Percentiles rank a stretch among this genome's conserved stretches.
phyloP scores from a whole-genome alignment of 805 yeast species.

The Candida chauliodis region DNA sequence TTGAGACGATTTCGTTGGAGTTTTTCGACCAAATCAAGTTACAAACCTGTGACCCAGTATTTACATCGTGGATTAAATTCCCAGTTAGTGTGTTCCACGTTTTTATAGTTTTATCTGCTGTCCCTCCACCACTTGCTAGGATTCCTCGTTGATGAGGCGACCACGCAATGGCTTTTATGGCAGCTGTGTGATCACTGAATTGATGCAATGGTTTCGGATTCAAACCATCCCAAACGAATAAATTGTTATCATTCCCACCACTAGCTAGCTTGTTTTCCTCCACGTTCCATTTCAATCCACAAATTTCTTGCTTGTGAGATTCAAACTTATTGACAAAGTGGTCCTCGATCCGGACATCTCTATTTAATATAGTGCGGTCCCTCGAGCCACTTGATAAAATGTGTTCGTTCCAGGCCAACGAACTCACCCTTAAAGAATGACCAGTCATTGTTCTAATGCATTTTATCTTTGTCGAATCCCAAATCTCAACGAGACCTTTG shows the following conservation, averaged over 20 bases:
- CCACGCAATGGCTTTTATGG: conserved; percentile 97
- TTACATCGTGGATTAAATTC: conserved; percentile 67
- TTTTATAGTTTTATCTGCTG: conserved; percentile 85
- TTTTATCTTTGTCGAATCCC: conserved; percentile 83
- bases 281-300: conserved; percentile 92
- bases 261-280: conserved; percentile 90
- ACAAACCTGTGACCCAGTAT: conserved; percentile 96
- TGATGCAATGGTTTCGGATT: conserved; percentile 64
- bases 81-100: conserved; percentile 92
- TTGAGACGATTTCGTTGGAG: conserved; percentile 87
- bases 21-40: conserved; percentile 90
- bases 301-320: conserved; percentile 87
- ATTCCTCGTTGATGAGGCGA: conserved; percentile 95
- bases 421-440: conserved; percentile 77
- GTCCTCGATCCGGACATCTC: conserved; percentile 86
- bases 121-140: conserved; percentile 95
- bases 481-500: conserved; percentile 84
- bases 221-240: conserved; percentile 85
- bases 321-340: conserved; percentile 72
- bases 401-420: conserved; percentile 93
- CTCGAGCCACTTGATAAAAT: conserved; percentile 83
- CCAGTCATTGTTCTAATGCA: conserved; percentile 92
- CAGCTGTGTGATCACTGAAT: conserved; percentile 85
- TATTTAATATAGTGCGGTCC: conserved; percentile 77
- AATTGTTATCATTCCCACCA: conserved; percentile 91